These are phyloP conservation scores for Kernera saxatilis DNA, from an alignment of 345 rosid species.

Conservation along the genomic window DNA sequence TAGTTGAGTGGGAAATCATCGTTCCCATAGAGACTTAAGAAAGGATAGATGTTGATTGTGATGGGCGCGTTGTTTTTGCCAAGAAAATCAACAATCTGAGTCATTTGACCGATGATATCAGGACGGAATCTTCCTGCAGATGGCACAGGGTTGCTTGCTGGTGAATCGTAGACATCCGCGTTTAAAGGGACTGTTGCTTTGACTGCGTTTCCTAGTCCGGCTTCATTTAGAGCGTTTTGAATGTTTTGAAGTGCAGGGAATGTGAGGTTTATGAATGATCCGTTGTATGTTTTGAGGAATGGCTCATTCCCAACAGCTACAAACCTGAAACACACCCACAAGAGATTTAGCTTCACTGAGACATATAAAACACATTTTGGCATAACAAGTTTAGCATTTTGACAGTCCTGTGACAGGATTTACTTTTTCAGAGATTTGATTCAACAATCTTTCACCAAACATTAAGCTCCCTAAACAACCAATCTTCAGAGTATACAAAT, in stretches of 20 bases:
- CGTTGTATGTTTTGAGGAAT: conserved; percentile 61
- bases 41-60: conserved; percentile 80
- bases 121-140: conserved; percentile 67
- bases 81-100: conserved; percentile 59
- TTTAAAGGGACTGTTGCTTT: conserved; percentile 81
- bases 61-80: conserved; percentile 61
- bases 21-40: conserved; percentile 72
- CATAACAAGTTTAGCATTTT: background rate
- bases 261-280: conserved; percentile 54
- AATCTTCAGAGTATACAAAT: background rate
- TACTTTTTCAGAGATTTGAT: background rate
- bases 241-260: conserved; percentile 81
- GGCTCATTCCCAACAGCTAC: conserved; percentile 87
- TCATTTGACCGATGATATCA: conserved; percentile 50
- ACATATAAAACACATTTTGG: background rate
- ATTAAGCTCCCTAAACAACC: background rate
- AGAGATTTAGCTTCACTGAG: background rate
- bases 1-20: conserved; percentile 64
- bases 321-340: conserved; percentile 37
- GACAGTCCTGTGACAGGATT: background rate
- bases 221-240: conserved; percentile 78
- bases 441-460: background rate
- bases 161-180: conserved; percentile 73
- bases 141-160: conserved; percentile 49
- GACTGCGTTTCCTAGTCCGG: conserved; percentile 50